A percentile compares a stretch with the other conserved stretches of the same genome.
phyloP scores from a whole-genome alignment of 1,284 basidiomycete genomes.

The Moesziomyces globuligerus region DNA sequence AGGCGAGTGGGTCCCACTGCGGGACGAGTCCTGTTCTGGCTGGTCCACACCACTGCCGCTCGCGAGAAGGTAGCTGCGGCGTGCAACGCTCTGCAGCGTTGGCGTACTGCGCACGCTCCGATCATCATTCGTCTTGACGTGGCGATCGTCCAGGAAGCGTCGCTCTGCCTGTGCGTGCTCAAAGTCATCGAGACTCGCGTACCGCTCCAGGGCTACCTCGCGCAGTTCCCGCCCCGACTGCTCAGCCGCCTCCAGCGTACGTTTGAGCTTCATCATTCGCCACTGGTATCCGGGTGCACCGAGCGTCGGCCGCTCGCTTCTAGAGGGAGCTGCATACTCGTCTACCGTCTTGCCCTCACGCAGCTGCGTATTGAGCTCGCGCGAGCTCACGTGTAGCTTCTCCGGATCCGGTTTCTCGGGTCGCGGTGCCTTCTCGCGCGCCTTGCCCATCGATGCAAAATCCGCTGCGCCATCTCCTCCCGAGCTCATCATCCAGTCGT shows the following conservation, averaged over 20 bases:
- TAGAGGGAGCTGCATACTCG: slow-evolving; percentile 70
- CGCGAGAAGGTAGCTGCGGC: slow-evolving; percentile 44
- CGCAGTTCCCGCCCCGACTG: slow-evolving; percentile 80
- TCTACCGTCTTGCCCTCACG: slow-evolving; percentile 74
- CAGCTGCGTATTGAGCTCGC: slow-evolving; percentile 84
- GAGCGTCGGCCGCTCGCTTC: slow-evolving; percentile 62
- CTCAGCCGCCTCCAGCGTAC: slow-evolving; percentile 87
- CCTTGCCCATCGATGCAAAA: slow-evolving; percentile 82
- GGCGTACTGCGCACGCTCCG: slow-evolving; percentile 68
- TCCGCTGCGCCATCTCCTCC: slow-evolving; percentile 16
- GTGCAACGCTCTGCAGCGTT: slow-evolving; percentile 27
- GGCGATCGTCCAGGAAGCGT: slow-evolving; percentile 75
- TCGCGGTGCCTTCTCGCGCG: slow-evolving; percentile 71
- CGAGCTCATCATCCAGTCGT: slow-evolving; percentile 85
- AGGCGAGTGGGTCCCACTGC: slow-evolving; percentile 12
- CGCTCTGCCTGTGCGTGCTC: slow-evolving; percentile 88
- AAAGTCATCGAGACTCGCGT: slow-evolving; percentile 76
- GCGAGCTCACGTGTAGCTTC: slow-evolving; percentile 72
- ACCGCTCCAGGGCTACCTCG: slow-evolving; percentile 81
- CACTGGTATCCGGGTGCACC: slow-evolving; percentile 91
- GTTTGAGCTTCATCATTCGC: slow-evolving; percentile 95
- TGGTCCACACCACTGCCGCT: slow-evolving; percentile 6
- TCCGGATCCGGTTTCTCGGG: slow-evolving; percentile 76
- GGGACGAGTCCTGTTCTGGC: slow-evolving; percentile 2
- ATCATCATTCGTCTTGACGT: slow-evolving; percentile 72